phyloP scores from a whole-genome alignment of 331 rosid species.

The Quercus tomentella region DNA sequence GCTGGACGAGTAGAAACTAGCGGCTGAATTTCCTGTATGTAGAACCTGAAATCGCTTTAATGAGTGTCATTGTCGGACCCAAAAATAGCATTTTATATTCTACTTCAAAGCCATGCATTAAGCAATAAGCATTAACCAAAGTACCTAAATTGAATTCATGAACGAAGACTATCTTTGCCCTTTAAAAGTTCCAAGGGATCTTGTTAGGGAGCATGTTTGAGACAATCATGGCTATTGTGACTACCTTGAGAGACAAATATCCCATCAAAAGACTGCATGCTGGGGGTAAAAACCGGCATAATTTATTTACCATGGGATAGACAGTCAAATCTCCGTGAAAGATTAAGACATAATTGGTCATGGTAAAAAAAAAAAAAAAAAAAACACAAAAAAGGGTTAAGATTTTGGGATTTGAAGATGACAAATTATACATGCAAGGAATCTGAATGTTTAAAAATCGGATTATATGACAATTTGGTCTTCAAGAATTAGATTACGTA shows the following conservation, averaged over 20 bases:
- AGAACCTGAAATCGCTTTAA: no score
- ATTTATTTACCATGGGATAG: not conserved
- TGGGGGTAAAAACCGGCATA: not conserved
- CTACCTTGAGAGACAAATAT: conserved; percentile 7
- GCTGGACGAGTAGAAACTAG: no score
- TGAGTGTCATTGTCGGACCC: no score
- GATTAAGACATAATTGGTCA: not conserved
- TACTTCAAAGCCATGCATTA: no score
- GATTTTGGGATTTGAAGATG: no score
- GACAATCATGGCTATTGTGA: conserved; percentile 6
- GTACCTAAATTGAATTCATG: not conserved
- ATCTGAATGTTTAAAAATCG: no score
- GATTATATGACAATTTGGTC: no score
- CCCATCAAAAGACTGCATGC: conserved; percentile 10
- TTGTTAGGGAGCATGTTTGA: not conserved
- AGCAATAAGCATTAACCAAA: not conserved
- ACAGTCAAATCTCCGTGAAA: not conserved
- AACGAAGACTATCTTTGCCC: not conserved
- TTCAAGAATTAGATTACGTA: no score
- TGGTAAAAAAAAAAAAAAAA: not conserved
- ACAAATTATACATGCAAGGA: no score
- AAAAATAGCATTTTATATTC: no score
- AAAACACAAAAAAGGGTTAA: no score
- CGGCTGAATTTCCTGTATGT: no score
- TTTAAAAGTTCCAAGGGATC: not conserved